phyloP scores from a whole-genome alignment of 805 yeast genomes.

The Lachancea sp. region DNA sequence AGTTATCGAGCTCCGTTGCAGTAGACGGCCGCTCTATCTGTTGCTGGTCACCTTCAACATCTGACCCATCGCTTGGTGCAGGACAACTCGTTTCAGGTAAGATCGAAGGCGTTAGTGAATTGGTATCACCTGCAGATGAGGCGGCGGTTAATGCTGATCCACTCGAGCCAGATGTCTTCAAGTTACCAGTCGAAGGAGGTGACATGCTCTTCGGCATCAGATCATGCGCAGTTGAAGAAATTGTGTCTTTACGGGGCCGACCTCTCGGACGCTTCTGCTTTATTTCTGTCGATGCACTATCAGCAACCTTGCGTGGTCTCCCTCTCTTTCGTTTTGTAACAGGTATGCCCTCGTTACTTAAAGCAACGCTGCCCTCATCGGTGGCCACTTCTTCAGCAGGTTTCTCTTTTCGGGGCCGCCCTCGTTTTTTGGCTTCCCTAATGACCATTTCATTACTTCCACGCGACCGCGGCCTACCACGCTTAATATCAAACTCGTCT shows the following conservation, averaged over 20 bases:
- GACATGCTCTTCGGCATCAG: background rate
- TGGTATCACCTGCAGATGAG: background rate
- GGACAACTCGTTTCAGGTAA: background rate
- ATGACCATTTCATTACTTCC: background rate
- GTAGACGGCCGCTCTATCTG: background rate
- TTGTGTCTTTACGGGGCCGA: constrained; percentile 1
- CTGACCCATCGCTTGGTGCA: too few species aligned
- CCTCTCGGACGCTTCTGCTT: constrained; percentile 5
- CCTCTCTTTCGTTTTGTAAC: constrained; percentile 6
- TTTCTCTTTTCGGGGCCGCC: constrained; percentile 6
- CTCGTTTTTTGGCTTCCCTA: constrained; percentile 3
- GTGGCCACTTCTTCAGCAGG: background rate
- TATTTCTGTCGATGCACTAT: background rate
- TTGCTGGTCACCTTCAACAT: background rate
- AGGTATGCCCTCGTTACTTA: background rate
- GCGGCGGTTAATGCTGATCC: background rate
- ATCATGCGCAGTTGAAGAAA: background rate
- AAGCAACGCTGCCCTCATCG: background rate
- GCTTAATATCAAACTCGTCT: constrained; percentile 3
- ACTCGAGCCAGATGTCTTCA: background rate
- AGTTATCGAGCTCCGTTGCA: background rate
- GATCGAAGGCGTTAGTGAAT: background rate
- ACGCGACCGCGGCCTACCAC: constrained; percentile 9
- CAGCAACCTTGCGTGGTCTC: constrained; percentile 5
- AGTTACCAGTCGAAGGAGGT: background rate